Evolutionary conservation across 805 yeast genomes (phyloP).

Genomic region (Candida khao-thaluensis): DNA sequence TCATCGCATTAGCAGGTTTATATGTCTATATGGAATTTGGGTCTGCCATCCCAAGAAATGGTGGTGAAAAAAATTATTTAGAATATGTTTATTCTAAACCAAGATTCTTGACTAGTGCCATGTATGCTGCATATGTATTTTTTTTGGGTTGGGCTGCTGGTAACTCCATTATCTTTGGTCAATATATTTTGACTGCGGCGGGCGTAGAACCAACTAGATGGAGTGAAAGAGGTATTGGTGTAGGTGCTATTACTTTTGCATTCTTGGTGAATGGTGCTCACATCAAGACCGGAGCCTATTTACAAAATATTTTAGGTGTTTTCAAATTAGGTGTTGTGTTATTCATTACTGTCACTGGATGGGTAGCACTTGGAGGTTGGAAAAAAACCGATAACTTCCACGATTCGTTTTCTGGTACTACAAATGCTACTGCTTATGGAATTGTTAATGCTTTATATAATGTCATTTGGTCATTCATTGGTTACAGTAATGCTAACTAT

Average conservation of each 20-base stretch:
- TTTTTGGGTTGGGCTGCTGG: constrained; percentile 86
- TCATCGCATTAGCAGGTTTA: constrained; percentile 57
- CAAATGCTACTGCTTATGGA: constrained; percentile 59
- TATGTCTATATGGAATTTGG: constrained; percentile 81
- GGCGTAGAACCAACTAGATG: constrained; percentile 65
- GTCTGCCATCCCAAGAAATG: constrained; percentile 71
- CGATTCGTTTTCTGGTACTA: constrained; percentile 54
- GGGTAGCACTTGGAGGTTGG: constrained; percentile 80
- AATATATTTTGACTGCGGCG: constrained; percentile 73
- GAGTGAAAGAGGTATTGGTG: constrained; percentile 76
- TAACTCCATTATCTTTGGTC: constrained; percentile 77
- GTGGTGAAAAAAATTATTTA: constrained; percentile 82
- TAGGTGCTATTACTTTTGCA: constrained; percentile 70
- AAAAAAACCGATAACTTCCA: constrained; percentile 53
- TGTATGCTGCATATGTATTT: constrained; percentile 67
- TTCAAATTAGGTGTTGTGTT: constrained; percentile 72
- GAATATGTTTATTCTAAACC: constrained; percentile 72
- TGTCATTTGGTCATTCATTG: constrained; percentile 82
- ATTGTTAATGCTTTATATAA: constrained; percentile 74
- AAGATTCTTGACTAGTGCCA: constrained; percentile 59
- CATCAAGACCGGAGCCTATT: constrained; percentile 63
- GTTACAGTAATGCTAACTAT: constrained; percentile 80
- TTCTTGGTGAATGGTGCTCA: constrained; percentile 60
- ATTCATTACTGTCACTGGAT: constrained; percentile 73
- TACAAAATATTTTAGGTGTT: constrained; percentile 64